Percentiles rank a stretch among this genome's conserved stretches.
These are phyloP conservation scores for Capsella rubella DNA, from an alignment of 441 rosid genomes.

Conservation along the genomic window DNA sequence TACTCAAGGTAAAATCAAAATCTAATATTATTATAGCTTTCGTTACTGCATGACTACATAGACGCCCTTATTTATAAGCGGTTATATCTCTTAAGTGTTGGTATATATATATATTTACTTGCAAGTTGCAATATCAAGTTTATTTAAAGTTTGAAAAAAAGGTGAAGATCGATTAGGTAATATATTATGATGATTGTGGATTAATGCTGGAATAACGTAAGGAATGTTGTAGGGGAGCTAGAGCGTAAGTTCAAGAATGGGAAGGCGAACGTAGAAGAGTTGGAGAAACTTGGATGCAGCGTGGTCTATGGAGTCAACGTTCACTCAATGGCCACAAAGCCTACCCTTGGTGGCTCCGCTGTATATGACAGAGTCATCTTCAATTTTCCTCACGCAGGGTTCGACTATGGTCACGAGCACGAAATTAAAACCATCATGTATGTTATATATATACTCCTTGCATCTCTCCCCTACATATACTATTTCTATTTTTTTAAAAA, in stretches of 20 bases:
- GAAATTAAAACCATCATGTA: slow-evolving; percentile 5
- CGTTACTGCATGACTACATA: no score
- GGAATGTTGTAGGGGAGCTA: slow-evolving; percentile 34
- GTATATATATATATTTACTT: no score
- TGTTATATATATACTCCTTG: not conserved
- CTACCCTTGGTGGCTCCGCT: not conserved
- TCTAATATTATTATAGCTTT: not conserved
- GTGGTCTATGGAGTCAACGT: slow-evolving; percentile 53
- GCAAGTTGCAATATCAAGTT: not conserved
- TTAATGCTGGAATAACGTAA: not conserved
- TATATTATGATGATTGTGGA: no score
- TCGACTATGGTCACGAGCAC: slow-evolving; percentile 8
- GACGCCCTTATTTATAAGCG: no score
- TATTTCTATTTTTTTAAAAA: no score
- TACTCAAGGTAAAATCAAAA: slow-evolving; percentile 11
- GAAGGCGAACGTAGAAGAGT: slow-evolving; percentile 37
- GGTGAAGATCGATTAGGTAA: no score
- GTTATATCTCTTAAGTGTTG: no score
- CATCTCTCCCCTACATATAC: not conserved
- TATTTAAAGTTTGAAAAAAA: not conserved
- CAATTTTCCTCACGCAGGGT: slow-evolving; percentile 52
- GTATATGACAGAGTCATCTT: slow-evolving; percentile 53
- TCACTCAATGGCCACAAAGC: slow-evolving; percentile 38
- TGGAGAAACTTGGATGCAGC: slow-evolving; percentile 46
- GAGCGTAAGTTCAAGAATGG: slow-evolving; percentile 38